A percentile compares a stretch with the other conserved stretches of the same genome.
These are phyloP conservation scores for Dendrocalamus latiflorus DNA, from an alignment of 202 grass and related monocot genomes.

Conservation along the genomic window DNA sequence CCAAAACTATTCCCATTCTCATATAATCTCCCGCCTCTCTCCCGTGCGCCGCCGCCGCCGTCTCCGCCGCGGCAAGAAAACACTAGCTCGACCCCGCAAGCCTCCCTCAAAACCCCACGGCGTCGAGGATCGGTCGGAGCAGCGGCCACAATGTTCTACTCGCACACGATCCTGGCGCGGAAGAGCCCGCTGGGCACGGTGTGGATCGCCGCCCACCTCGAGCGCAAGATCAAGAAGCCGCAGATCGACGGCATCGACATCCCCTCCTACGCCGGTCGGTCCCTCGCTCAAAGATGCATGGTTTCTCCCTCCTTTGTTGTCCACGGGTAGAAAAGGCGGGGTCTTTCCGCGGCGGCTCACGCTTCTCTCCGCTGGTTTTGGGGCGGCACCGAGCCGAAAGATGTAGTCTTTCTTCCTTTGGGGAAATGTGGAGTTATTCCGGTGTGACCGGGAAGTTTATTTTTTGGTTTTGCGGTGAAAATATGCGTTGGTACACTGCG, in stretches of 20 bases:
- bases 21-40: neutral
- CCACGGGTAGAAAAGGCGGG: neutral
- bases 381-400: neutral
- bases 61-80: neutral
- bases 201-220: slow-evolving; percentile 92
- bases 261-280: slow-evolving; percentile 53
- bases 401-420: neutral
- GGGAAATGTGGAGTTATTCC: neutral
- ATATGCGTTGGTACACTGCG: neutral
- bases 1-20: neutral
- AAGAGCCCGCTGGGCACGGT: too few species aligned
- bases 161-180: too few species aligned
- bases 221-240: slow-evolving; percentile 84
- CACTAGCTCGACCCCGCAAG: neutral
- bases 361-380: neutral
- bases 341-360: neutral
- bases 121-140: neutral
- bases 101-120: neutral
- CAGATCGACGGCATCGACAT: slow-evolving; percentile 83
- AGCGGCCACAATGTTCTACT: slow-evolving; percentile 45
- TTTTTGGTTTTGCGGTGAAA: neutral
- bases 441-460: neutral
- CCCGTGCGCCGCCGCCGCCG: neutral
- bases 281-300: neutral
- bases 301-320: neutral